These are phyloP conservation scores for Alternaria dauci DNA, from an alignment of 2,329 filamentous ascomycete species.

Conservation along the genomic window DNA sequence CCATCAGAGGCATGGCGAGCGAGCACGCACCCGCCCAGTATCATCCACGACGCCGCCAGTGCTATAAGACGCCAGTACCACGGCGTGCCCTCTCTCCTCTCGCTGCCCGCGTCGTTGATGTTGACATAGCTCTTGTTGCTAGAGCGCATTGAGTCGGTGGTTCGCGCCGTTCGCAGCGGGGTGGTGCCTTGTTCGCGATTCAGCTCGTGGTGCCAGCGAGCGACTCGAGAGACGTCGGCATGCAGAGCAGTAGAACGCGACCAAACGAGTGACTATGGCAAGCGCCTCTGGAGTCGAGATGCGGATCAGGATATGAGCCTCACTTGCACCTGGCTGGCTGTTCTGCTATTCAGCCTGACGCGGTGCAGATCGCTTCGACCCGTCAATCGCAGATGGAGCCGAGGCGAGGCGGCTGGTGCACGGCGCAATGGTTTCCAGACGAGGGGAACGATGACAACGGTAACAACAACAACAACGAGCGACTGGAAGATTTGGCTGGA, in stretches of 20 bases:
- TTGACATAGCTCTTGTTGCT: conserved; percentile 42
- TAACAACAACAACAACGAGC: conserved; percentile 15
- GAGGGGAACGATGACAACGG: conserved; percentile 5
- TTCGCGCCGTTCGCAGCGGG: conserved; percentile 29
- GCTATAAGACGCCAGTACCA: conserved; percentile 61
- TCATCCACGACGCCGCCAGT: conserved; percentile 56
- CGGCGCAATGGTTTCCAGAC: conserved; percentile 11
- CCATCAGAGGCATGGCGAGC: conserved; percentile 1
- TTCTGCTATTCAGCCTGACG: conserved; percentile 33
- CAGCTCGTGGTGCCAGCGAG: conserved; percentile 27
- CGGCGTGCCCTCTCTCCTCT: conserved; percentile 37
- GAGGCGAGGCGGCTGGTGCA: conserved; percentile 20
- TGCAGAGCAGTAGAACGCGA: conserved; percentile 18
- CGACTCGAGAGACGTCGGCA: conserved; percentile 18
- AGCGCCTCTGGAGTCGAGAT: conserved; percentile 13
- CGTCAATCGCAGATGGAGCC: conserved; percentile 19
- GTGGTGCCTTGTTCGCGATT: conserved; percentile 28
- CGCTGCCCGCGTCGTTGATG: conserved; percentile 33
- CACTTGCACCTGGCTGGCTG: conserved; percentile 9
- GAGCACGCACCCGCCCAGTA: conserved; percentile 57
- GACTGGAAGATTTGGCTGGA: conserved; percentile 1
- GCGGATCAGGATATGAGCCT: conserved; percentile 17
- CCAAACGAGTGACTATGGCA: conserved; percentile 20
- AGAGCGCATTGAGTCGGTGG: conserved; percentile 42
- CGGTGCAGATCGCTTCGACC: conserved; percentile 32